Evolutionary conservation across 352 stramenopile species (phyloP), one percentile per base, ranked within the genome.

Genomic region (Phytophthora idaei): DNA sequence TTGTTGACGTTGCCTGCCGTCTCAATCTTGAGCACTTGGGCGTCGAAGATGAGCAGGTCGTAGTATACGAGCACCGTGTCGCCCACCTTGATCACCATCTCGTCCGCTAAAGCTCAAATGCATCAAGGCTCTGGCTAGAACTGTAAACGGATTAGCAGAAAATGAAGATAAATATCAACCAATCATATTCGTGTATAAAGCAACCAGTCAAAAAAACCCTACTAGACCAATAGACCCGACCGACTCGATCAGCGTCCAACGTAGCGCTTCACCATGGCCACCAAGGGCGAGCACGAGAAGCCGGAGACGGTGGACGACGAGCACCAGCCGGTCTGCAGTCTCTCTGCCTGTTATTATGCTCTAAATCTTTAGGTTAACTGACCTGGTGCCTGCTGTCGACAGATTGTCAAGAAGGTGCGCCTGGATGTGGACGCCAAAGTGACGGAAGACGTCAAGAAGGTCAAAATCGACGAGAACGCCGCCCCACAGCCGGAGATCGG

Each of bases 281-380:
- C 78, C 44, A 87, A 89, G 69, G 72, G 86, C 58, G 81, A 83
- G 50, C 84, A 90, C 79, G 84, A 93, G 67, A 93, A 93, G 74
- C 84, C 84, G 28, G 78, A 89, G 63, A 74, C 69, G 17, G 71
- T 85, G 52, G 61, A 78, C 31, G 76, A 85, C 17, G 76, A 90
- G 53, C 81, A 87, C 58, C 81, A 88, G 58, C 80, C 80, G 47
- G 76, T 89, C 51, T 57, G 50, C 29, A 58, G 21, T 29, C 51
- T 34, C 25, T 12, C 8, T 56, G 2, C 27, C 12, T 12, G 17
- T 31, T 31, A 31, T 41, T 42, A 28, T 42, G 28, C 21, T 14
- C 21, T 25, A 42, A 17, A 36, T 25, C 10, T 15, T 27, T 41
- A 17, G 28, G 9, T 27, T 54, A 41, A 54, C 28, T 45, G 7